Evolutionary conservation across 2,329 filamentous ascomycete species (phyloP), one percentile per base, ranked within the genome.

Genomic region (Microdochium trichocladiopsis): DNA sequence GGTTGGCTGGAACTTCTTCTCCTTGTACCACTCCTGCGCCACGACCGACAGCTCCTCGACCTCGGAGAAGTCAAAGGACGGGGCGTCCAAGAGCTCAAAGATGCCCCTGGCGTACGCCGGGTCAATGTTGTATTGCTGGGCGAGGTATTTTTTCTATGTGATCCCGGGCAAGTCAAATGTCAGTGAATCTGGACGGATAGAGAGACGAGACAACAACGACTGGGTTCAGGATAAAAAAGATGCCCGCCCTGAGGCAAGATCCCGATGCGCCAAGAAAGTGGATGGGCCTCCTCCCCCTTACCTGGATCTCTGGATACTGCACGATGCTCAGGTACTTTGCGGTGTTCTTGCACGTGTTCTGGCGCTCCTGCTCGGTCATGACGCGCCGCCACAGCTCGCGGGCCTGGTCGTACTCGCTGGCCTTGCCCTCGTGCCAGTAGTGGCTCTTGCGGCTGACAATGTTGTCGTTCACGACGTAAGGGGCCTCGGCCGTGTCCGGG

Each of bases 371-470:
- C 11, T 71, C 66, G 50, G 59, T 69, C 75, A 81, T 79, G 52
- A 78, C 76, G 11, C 68, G 61, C 21, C 56, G 60, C 67, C 76
- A 80, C 11, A 80, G 69, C 54, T 73, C 72, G 3, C 66, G 69
- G 2, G 75, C 70, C 59, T 81, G 77, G 23, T 73, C 71, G 59
- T 80, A 80, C 49, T 80, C 77, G 55, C 64, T 74, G 57, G 68
- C 67, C 62, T 76, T 75, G 21, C 75, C 77, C 59, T 80, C 76
- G 57, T 80, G 76, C 67, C 71, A 78, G 64, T 74, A 78, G 58
- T 80, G 75, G 56, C 72, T 74, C 66, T 79, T 78, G 49, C 76
- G 71, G 54, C 70, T 72, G 43, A 78, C 68, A 36, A 78, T 64
- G 53, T 72, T 74, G 61, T 80, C 76, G 24, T 67, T 67, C 12